Conservation (phyloP, 2,329 filamentous ascomycete species). For the Aspergillus niger region DNA sequence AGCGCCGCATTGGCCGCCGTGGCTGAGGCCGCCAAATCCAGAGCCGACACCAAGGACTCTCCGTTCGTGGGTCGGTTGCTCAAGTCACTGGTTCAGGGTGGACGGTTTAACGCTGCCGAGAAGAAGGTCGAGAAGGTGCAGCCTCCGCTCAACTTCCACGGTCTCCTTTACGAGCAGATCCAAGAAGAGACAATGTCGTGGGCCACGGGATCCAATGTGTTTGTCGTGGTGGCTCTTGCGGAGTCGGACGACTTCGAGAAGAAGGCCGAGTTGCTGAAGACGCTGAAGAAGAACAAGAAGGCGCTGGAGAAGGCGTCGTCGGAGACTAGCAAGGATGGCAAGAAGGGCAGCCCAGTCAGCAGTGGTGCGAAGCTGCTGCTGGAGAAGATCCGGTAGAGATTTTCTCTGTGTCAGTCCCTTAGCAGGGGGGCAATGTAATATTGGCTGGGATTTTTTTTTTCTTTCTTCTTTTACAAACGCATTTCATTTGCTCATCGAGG, state of each 20-base stretch:
- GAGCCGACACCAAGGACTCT: conserved; percentile 58
- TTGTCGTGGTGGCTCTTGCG: conserved; percentile 78
- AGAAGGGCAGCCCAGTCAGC: conserved; percentile 44
- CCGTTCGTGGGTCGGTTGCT: conserved; percentile 78
- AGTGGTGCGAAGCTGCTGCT: conserved; percentile 48
- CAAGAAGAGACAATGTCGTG: conserved; percentile 73
- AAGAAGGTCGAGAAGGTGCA: conserved; percentile 72
- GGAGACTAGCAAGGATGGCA: conserved; percentile 51
- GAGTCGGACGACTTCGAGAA: conserved; percentile 73
- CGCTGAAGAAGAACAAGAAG: conserved; percentile 72
- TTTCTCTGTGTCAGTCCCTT: neutral
- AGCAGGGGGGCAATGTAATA: conserved; percentile 3
- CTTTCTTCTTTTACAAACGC: neutral
- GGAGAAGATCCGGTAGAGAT: conserved; percentile 36
- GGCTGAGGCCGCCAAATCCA: conserved; percentile 49
- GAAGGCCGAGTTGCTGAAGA: conserved; percentile 67
- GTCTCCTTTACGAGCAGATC: conserved; percentile 79
- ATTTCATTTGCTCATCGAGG: neutral
- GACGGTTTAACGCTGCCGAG: conserved; percentile 74
- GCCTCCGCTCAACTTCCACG: conserved; percentile 77
- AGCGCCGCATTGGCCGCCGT: conserved; percentile 70
- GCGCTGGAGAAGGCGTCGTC: conserved; percentile 62
- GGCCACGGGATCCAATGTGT: conserved; percentile 84
- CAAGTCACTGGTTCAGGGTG: conserved; percentile 87
- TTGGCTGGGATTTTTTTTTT: neutral